These are phyloP conservation scores for Apiotrichum sp. DNA, from an alignment of 1,284 basidiomycete genomes.

Conservation along the genomic window DNA sequence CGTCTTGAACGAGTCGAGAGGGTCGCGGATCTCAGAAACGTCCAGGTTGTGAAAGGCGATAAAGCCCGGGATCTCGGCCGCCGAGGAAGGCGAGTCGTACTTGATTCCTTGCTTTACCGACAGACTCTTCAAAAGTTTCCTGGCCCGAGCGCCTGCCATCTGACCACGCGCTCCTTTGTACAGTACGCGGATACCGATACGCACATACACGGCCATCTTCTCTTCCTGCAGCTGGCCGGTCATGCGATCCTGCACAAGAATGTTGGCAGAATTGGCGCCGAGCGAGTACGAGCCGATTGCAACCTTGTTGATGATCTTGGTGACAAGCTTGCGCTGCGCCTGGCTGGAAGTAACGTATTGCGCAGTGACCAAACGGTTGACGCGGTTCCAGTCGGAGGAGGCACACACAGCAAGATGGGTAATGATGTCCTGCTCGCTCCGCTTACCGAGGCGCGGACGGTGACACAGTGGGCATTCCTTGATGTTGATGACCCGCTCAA, in stretches of 20 bases:
- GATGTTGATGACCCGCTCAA: slow-evolving; percentile 89
- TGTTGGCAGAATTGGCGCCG: slow-evolving; percentile 81
- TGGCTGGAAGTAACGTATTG: slow-evolving; percentile 93
- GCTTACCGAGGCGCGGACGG: slow-evolving; percentile 71
- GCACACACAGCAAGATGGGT: slow-evolving; percentile 92
- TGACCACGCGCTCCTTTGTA: slow-evolving; percentile 87
- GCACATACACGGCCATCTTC: slow-evolving; percentile 84
- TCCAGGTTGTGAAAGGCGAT: slow-evolving; percentile 86
- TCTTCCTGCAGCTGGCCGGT: slow-evolving; percentile 94
- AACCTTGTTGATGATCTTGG: slow-evolving; percentile 78
- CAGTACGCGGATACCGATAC: slow-evolving; percentile 81
- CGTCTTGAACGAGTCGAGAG: slow-evolving; percentile 75
- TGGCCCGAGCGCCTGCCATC: slow-evolving; percentile 85
- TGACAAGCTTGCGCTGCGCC: slow-evolving; percentile 95
- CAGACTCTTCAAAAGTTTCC: slow-evolving; percentile 74
- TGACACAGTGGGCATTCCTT: slow-evolving; percentile 91
- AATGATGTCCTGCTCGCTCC: slow-evolving; percentile 86
- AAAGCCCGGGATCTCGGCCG: slow-evolving; percentile 75
- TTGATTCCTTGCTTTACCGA: slow-evolving; percentile 93
- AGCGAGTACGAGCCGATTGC: slow-evolving; percentile 79
- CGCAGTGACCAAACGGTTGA: slow-evolving; percentile 82
- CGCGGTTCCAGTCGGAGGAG: slow-evolving; percentile 81
- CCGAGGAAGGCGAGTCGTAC: slow-evolving; percentile 80
- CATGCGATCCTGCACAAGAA: slow-evolving; percentile 84
- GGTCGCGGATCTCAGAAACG: slow-evolving; percentile 72